A percentile compares a stretch with the other conserved stretches of the same genome.
These are phyloP conservation scores for Microdochium trichocladiopsis DNA, from an alignment of 2,329 filamentous ascomycete species.

Conservation along the genomic window DNA sequence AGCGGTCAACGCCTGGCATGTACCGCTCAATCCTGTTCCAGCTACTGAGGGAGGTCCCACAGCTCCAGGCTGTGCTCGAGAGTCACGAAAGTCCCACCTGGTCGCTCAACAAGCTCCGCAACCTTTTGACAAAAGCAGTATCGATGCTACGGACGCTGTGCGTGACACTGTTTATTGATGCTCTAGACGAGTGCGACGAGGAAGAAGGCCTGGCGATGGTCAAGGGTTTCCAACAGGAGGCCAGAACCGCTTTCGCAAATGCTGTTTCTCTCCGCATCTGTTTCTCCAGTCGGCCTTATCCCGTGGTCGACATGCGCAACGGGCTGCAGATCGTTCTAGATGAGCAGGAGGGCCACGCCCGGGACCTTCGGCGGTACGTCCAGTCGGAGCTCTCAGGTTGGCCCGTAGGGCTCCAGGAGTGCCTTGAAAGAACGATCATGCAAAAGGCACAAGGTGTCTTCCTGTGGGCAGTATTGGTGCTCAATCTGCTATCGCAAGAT, in stretches of 20 bases:
- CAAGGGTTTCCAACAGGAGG: slow-evolving; percentile 29
- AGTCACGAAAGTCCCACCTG: neutral
- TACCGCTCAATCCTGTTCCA: slow-evolving; percentile 43
- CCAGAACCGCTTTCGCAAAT: slow-evolving; percentile 12
- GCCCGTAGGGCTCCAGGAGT: neutral
- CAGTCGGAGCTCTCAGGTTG: neutral
- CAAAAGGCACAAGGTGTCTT: neutral
- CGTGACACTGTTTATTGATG: slow-evolving; percentile 17
- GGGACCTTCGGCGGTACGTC: neutral
- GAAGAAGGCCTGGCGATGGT: slow-evolving; percentile 33
- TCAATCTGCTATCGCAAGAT: slow-evolving; percentile 34
- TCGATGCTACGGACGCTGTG: slow-evolving; percentile 2
- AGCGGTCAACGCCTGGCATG: slow-evolving; percentile 38
- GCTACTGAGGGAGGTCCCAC: slow-evolving; percentile 25
- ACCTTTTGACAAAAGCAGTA: slow-evolving; percentile 1
- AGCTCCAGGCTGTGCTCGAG: slow-evolving; percentile 17
- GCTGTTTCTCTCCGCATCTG: slow-evolving; percentile 22
- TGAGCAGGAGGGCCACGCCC: neutral
- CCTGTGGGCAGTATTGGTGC: slow-evolving; percentile 23
- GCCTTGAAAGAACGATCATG: neutral
- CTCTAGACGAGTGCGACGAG: slow-evolving; percentile 41
- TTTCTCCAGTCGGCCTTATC: slow-evolving; percentile 30
- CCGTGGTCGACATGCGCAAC: neutral
- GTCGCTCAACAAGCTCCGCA: neutral
- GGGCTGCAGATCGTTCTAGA: neutral